Base-by-base conservation (phyloP, 306 rosid species). In the Fragaria iinumae region DNA sequence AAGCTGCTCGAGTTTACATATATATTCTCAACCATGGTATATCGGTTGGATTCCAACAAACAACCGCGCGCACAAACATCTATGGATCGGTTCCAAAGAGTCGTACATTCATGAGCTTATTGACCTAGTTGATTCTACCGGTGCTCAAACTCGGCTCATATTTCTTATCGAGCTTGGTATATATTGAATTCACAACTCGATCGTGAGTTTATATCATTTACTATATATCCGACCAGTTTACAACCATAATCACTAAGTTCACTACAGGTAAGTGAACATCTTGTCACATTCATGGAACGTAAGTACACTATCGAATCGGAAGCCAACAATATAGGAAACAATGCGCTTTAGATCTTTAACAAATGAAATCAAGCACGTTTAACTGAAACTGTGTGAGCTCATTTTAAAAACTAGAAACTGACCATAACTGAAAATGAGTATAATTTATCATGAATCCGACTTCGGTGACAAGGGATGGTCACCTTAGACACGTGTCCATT, bases 291-390 rank as follows among this genome's bases (percentile, higher is more conserved):
- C 38, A 60, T 60, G 39, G 43, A 14, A 14, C 3, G 32, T 29
- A 29, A 29, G 2, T 29, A 29, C 36, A 63, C 13, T 4, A 63
- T 63, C 11, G 43, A 63, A 29, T 16, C 18, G 43, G 32, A 29
- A 63, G 67, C 67, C 67, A 32, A 12, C 67, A 21, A 14, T 29
- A 6, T 32, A 32, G 41, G 67, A 39, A 32, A 14, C 43, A 63
- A 14, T 29, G 67, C 43, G 67, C 43, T 32, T 63, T 17, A 63
- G 67, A 63, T 12, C 11, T 63, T 63, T 63, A 63, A 63, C n/a
- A 63, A 63, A 29, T 62, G 67, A 62, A 25, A 62, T 62, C n/a
- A 62, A 32, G 43, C 67, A 62, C 67, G 67, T 29, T 27, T 13
- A 62, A 12, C 67, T 14, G 43, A 62, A 62, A 62, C n/a, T 62